Evolutionary conservation across 192 early-diverging fungal genomes (phyloP).

Genomic region (Rhizophlyctis rosea): DNA sequence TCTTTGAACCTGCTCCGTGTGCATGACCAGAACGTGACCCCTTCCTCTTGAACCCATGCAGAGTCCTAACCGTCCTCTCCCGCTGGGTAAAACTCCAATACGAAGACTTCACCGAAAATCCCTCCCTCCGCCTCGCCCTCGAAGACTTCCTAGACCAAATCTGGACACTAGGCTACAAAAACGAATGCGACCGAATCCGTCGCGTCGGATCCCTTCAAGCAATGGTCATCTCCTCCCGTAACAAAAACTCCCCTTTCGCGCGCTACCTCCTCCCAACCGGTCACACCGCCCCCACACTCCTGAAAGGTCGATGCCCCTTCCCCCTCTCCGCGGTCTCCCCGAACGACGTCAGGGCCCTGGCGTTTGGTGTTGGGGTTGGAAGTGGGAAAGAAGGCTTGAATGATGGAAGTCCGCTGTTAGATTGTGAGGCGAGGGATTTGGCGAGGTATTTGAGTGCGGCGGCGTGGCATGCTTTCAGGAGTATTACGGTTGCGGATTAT

Average conservation of each 20-base stretch:
- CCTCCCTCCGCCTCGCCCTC: conserved; percentile 36
- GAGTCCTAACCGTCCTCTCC: conserved; percentile 55
- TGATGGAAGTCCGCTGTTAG: conserved; percentile 16
- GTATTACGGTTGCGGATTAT: conserved; percentile 28
- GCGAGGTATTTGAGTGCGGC: conserved; percentile 45
- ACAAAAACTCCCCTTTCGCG: conserved; percentile 5
- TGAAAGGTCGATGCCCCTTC: background rate
- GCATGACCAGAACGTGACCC: conserved; percentile 8
- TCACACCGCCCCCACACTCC: background rate
- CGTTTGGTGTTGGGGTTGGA: too few species aligned
- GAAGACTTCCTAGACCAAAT: conserved; percentile 51
- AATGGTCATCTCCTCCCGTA: conserved; percentile 8
- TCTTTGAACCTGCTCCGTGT: background rate
- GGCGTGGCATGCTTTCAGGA: conserved; percentile 21
- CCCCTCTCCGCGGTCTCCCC: background rate
- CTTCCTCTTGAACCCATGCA: conserved; percentile 13
- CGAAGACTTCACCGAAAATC: conserved; percentile 54
- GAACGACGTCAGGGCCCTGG: too few species aligned
- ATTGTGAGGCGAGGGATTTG: conserved; percentile 44
- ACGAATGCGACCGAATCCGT: conserved; percentile 41
- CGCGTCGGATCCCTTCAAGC: conserved; percentile 13
- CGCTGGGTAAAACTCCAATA: conserved; percentile 63
- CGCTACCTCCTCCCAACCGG: background rate
- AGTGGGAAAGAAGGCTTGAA: too few species aligned
- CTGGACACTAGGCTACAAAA: conserved; percentile 35